Percentiles rank a stretch among this genome's conserved stretches.
These are phyloP conservation scores for Beta vulgaris DNA, from an alignment of 148 eudicot genomes.

Conservation along the genomic window DNA sequence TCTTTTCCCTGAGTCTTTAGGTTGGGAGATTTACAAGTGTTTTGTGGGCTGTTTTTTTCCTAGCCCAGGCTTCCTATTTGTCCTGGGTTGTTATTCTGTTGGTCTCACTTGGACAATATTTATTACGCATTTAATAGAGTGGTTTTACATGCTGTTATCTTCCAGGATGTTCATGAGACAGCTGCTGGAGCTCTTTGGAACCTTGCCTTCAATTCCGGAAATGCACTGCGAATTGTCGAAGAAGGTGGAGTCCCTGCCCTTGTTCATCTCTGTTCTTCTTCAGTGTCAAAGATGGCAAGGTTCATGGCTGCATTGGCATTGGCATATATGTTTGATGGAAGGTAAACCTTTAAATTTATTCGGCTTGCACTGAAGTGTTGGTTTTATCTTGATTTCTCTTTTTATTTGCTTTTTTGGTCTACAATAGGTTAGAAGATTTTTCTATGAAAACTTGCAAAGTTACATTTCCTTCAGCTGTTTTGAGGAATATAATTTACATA, in stretches of 20 bases:
- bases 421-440: not conserved
- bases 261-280: conserved; percentile 76
- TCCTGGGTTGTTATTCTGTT: not conserved
- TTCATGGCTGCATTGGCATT: conserved; percentile 97
- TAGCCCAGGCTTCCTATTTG: not conserved
- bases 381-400: not conserved
- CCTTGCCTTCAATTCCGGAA: conserved; percentile 88
- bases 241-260: conserved; percentile 92
- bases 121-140: not conserved
- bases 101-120: not conserved
- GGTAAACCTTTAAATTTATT: conserved; percentile 36
- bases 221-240: conserved; percentile 90
- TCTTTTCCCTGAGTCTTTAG: not conserved
- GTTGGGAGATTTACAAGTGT: not conserved
- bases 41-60: not conserved
- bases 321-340: conserved; percentile 96
- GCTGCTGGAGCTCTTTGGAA: conserved; percentile 99
- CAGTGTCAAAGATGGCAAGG: conserved; percentile 94
- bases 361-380: not conserved
- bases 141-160: not conserved
- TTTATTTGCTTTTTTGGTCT: not conserved
- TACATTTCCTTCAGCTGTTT: not conserved
- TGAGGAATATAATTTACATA: not conserved
- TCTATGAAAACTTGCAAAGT: not conserved
- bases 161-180: conserved; percentile 95